phyloP scores from a whole-genome alignment of 176 grass and related monocot species.

The Carex myosuroides region DNA sequence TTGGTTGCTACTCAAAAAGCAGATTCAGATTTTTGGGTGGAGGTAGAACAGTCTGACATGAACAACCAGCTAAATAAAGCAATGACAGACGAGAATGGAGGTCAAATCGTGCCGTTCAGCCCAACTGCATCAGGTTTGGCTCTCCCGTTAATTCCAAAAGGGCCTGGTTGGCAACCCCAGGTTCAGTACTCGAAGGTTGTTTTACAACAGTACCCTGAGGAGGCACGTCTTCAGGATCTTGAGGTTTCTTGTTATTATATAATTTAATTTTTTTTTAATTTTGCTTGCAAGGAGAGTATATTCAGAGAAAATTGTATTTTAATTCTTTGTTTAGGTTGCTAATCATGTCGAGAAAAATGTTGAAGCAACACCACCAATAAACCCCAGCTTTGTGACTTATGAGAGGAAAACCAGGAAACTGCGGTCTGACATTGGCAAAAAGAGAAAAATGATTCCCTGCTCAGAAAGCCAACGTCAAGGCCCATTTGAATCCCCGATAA shows the following conservation, averaged over 20 bases:
- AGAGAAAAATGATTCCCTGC: constrained; percentile 10
- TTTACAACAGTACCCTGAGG: constrained; percentile 52
- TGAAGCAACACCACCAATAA: constrained; percentile 30
- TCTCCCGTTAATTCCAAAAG: constrained; percentile 1
- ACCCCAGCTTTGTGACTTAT: constrained; percentile 17
- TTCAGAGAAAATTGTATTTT: constrained; percentile 28
- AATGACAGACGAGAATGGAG: constrained; percentile 18
- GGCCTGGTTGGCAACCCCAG: constrained; percentile 45
- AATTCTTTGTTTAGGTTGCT: constrained; percentile 46
- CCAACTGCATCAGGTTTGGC: background rate
- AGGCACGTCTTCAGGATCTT: constrained; percentile 56
- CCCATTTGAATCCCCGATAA: constrained; percentile 9
- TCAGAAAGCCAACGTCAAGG: constrained; percentile 34
- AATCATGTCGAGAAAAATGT: constrained; percentile 39
- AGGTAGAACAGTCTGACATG: constrained; percentile 18
- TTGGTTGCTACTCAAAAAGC: constrained; percentile 14
- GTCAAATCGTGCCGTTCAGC: constrained; percentile 48
- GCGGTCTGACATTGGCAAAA: constrained; percentile 18
- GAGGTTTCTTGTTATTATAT: constrained; percentile 30
- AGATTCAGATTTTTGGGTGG: constrained; percentile 11
- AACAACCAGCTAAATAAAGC: constrained; percentile 25
- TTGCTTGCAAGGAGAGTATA: background rate
- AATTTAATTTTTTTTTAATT: background rate
- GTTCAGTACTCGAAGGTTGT: constrained; percentile 69
- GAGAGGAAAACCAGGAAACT: constrained; percentile 33